A percentile compares a stretch with the other conserved stretches of the same genome.
phyloP scores from a whole-genome alignment of 2,329 filamentous ascomycete genomes.

The Cytospora leucostoma region DNA sequence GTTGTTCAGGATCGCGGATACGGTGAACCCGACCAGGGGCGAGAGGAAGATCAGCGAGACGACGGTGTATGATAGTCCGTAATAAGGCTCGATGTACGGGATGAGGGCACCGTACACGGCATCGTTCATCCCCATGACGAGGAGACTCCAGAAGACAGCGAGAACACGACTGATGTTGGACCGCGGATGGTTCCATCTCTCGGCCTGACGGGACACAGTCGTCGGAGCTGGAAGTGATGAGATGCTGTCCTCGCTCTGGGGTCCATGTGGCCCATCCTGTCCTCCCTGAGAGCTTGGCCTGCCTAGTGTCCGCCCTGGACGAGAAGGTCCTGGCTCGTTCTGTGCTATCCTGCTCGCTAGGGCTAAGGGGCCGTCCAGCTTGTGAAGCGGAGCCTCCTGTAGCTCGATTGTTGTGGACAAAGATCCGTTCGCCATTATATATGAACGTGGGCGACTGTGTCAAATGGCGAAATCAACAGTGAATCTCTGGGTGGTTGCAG shows the following conservation, averaged over 20 bases:
- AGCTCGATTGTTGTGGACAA: conserved; percentile 21
- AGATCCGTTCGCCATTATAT: conserved; percentile 16
- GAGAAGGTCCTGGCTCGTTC: not conserved
- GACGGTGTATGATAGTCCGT: conserved; percentile 48
- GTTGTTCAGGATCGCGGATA: conserved; percentile 48
- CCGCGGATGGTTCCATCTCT: conserved; percentile 53
- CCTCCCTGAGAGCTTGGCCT: not conserved
- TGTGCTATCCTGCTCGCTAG: not conserved
- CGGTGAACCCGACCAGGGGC: conserved; percentile 48
- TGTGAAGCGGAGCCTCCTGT: conserved; percentile 2
- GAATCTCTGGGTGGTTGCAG: not conserved
- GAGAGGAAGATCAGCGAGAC: conserved; percentile 52
- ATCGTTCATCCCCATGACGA: conserved; percentile 61
- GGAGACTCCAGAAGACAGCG: conserved; percentile 59
- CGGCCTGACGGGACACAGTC: conserved; percentile 10
- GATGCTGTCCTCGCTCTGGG: not conserved
- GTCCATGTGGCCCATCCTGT: not conserved
- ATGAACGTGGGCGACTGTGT: not conserved
- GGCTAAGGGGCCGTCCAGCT: not conserved
- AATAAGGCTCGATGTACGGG: conserved; percentile 36
- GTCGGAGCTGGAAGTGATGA: conserved; percentile 22
- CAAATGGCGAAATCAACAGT: not conserved
- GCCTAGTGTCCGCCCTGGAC: not conserved
- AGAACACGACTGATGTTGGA: conserved; percentile 50
- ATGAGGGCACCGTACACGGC: conserved; percentile 51